Conservation (phyloP, 2,329 filamentous ascomycete species). For the Stachybotrys echinatus region DNA sequence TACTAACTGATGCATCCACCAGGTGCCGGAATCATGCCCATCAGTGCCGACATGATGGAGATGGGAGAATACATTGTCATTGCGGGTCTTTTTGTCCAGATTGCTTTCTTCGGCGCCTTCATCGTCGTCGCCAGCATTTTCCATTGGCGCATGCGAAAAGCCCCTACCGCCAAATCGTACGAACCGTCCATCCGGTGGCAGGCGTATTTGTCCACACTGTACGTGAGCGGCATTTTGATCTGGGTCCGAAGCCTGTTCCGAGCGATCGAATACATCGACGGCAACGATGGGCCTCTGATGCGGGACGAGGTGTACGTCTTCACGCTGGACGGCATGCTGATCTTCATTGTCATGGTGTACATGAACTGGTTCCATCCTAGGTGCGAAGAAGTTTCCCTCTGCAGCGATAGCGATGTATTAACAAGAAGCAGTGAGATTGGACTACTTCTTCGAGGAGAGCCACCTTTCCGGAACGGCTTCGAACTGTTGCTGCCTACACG, state of each 20-base stretch:
- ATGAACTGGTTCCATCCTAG: conserved; percentile 22
- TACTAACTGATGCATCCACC: neutral
- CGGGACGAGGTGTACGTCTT: conserved; percentile 28
- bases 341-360: conserved; percentile 21
- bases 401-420: neutral
- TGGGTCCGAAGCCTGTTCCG: conserved; percentile 31
- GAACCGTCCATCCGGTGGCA: conserved; percentile 15
- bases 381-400: neutral
- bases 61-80: conserved; percentile 40
- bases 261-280: conserved; percentile 29
- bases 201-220: conserved; percentile 14
- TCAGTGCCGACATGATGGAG: conserved; percentile 5
- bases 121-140: conserved; percentile 36
- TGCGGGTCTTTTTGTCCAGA: conserved; percentile 44
- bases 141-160: conserved; percentile 19
- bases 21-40: neutral
- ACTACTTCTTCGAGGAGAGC: conserved; percentile 14
- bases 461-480: conserved; percentile 14
- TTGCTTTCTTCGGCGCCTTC: conserved; percentile 47
- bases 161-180: neutral
- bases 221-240: conserved; percentile 20
- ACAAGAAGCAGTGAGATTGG: conserved; percentile 20
- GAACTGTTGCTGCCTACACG: conserved; percentile 11
- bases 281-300: conserved; percentile 25
- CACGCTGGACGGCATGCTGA: conserved; percentile 30